These are phyloP conservation scores for Apiosordaria backusii DNA, from an alignment of 495 filamentous ascomycete species.

Conservation along the genomic window DNA sequence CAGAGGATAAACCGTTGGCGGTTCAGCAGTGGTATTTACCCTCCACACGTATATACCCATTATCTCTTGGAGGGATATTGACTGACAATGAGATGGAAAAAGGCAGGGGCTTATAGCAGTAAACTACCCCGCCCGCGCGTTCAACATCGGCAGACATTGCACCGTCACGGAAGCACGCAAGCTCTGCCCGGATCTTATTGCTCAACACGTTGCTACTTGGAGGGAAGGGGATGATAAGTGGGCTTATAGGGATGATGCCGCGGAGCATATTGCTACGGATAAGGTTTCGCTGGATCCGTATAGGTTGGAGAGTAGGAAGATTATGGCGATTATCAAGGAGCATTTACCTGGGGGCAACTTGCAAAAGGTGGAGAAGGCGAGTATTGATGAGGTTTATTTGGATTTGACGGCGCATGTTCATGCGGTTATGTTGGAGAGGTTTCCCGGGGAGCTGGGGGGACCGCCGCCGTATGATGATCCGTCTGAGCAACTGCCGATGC, in stretches of 20 bases:
- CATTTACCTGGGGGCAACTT: conserved; percentile 53
- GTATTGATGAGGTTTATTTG: conserved; percentile 86
- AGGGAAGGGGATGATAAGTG: conserved; percentile 85
- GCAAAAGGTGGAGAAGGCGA: conserved; percentile 84
- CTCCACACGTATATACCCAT: too few species aligned
- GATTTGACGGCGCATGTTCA: conserved; percentile 84
- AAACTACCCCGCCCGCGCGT: conserved; percentile 86
- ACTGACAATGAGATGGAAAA: not conserved
- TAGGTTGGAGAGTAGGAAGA: conserved; percentile 76
- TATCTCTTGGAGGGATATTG: conserved; percentile 13
- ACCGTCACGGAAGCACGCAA: conserved; percentile 80
- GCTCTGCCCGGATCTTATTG: conserved; percentile 74
- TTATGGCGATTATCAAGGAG: conserved; percentile 77
- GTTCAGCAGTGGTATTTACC: conserved; percentile 76
- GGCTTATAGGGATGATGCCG: conserved; percentile 82
- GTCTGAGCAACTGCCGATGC: conserved; percentile 65
- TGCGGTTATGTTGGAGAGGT: conserved; percentile 68
- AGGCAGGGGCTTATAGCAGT: conserved; percentile 84
- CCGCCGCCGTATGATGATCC: conserved; percentile 67
- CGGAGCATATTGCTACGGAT: conserved; percentile 71
- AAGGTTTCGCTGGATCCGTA: conserved; percentile 96
- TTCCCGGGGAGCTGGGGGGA: conserved; percentile 61
- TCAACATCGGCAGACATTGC: conserved; percentile 71
- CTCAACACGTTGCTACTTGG: conserved; percentile 95
- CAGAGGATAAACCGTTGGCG: conserved; percentile 75